Percentiles rank a stretch among this genome's conserved stretches.
phyloP scores from a whole-genome alignment of 73 alveolate species.

The Tetrahymena borealis region DNA sequence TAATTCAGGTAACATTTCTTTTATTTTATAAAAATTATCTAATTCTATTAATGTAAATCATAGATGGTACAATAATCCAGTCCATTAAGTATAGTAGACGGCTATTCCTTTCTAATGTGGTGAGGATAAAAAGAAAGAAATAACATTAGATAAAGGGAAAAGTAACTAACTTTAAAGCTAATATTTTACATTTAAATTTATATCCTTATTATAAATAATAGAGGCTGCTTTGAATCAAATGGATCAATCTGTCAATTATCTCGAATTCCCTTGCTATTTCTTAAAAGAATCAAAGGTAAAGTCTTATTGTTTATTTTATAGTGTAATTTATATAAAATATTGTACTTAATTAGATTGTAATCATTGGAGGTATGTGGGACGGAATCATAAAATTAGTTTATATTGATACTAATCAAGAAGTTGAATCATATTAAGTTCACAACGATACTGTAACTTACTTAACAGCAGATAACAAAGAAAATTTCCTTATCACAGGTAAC shows the following conservation, averaged over 20 bases:
- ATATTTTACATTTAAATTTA: not conserved
- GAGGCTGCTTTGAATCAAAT: not conserved
- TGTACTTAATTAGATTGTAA: conserved; percentile 21
- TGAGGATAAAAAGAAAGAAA: conserved; percentile 25
- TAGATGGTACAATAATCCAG: conserved; percentile 43
- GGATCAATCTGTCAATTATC: not conserved
- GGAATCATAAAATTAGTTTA: conserved; percentile 27
- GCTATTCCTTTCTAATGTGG: conserved; percentile 40
- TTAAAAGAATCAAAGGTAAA: conserved; percentile 8
- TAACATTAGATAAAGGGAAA: conserved; percentile 18
- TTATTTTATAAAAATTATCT: not conserved
- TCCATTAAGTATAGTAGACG: conserved; percentile 12
- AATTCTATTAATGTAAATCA: not conserved
- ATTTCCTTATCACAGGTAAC: conserved; percentile 38
- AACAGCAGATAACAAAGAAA: conserved; percentile 39
- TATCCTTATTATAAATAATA: not conserved
- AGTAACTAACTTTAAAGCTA: not conserved
- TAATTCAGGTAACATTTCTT: conserved; percentile 44
- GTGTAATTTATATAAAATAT: not conserved
- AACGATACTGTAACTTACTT: conserved; percentile 36
- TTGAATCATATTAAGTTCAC: conserved; percentile 9
- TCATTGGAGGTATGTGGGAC: conserved; percentile 43
- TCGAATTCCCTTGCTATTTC: not conserved
- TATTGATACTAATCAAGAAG: conserved; percentile 11
- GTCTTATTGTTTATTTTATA: not conserved